These are phyloP conservation scores for Phyllosticta citriasiana DNA, from an alignment of 2,329 filamentous ascomycete genomes.

Conservation along the genomic window DNA sequence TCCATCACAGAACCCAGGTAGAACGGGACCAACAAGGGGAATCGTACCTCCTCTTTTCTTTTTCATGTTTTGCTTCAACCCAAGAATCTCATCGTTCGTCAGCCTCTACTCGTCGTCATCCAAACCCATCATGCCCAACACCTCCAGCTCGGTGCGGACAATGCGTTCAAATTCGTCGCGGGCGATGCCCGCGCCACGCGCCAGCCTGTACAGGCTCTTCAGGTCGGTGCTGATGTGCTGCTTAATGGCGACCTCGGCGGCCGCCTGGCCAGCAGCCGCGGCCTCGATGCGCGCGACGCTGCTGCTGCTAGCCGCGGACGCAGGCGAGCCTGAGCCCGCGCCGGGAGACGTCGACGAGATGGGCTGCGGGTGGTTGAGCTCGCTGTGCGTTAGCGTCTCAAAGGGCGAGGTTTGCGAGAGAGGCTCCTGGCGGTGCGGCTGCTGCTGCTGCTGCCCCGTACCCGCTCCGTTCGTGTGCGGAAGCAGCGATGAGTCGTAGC, in stretches of 20 bases:
- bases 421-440: not conserved
- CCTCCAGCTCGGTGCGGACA: conserved; percentile 60
- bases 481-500: conserved; percentile 23
- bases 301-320: conserved; percentile 26
- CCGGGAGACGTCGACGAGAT: conserved; percentile 32
- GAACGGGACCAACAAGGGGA: no score
- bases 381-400: conserved; percentile 2
- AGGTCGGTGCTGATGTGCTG: conserved; percentile 70
- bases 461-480: conserved; percentile 3
- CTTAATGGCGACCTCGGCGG: conserved; percentile 63
- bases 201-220: conserved; percentile 64
- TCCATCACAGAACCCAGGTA: no score
- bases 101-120: conserved; percentile 24
- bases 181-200: conserved; percentile 61
- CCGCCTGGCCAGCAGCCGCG: conserved; percentile 47
- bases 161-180: conserved; percentile 65
- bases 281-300: conserved; percentile 51
- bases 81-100: not conserved
- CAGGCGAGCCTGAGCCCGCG: not conserved
- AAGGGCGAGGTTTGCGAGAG: not conserved
- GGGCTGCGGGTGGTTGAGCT: conserved; percentile 10
- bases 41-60: no score
- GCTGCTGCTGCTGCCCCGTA: not conserved
- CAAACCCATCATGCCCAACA: conserved; percentile 59
- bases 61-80: no score